Conservation (phyloP, 306 rosid genomes). For the Sechiopsis laciniata region DNA sequence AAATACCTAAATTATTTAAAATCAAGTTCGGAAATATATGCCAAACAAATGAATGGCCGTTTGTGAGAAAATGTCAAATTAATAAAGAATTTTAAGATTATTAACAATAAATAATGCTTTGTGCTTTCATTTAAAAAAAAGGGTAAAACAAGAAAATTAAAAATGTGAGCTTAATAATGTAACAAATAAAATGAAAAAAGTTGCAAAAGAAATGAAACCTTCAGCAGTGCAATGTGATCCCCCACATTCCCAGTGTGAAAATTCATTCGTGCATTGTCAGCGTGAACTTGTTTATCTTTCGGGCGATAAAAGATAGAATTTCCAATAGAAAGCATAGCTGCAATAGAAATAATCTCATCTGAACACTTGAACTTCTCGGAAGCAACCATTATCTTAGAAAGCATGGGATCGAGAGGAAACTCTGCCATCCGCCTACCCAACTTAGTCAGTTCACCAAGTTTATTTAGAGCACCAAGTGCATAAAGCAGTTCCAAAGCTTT, state of each 20-base stretch:
- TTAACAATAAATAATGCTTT: neutral
- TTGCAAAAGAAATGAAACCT: conserved; percentile 34
- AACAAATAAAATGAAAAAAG: neutral
- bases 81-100: neutral
- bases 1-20: neutral
- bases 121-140: neutral
- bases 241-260: conserved; percentile 91
- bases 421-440: conserved; percentile 92
- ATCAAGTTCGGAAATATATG: neutral
- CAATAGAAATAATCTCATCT: conserved; percentile 74
- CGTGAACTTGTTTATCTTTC: conserved; percentile 97
- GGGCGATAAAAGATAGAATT: conserved; percentile 96
- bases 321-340: conserved; percentile 89
- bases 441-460: conserved; percentile 82
- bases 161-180: neutral
- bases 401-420: conserved; percentile 94
- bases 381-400: conserved; percentile 86
- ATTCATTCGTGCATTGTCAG: conserved; percentile 85
- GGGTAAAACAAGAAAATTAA: conserved; percentile 17
- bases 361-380: conserved; percentile 85
- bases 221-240: conserved; percentile 79
- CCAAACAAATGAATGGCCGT: neutral
- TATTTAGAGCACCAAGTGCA: conserved; percentile 79
- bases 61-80: neutral
- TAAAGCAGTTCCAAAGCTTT: conserved; percentile 86